phyloP scores from a whole-genome alignment of 345 rosid species.

The Eucalyptus tenuipes region DNA sequence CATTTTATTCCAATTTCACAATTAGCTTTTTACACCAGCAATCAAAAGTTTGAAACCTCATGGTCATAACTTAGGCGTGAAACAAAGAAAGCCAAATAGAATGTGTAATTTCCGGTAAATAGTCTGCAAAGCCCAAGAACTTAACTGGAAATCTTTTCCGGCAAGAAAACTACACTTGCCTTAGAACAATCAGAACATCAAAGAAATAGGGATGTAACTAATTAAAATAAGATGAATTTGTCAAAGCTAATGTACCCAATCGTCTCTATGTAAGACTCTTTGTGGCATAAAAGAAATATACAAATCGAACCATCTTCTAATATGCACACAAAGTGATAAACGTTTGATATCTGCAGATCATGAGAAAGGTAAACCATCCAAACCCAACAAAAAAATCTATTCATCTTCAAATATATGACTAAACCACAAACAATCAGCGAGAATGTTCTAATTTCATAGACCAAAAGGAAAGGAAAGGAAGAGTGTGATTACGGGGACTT shows the following conservation, averaged over 20 bases:
- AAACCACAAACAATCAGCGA: background rate
- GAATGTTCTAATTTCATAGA: background rate
- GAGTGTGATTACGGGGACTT: background rate
- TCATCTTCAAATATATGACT: background rate
- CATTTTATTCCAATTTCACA: background rate
- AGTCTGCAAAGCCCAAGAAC: background rate
- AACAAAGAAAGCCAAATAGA: background rate
- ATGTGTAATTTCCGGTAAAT: background rate
- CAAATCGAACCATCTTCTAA: background rate
- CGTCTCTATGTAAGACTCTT: background rate
- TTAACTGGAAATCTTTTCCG: background rate
- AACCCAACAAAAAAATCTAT: background rate
- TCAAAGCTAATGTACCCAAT: background rate
- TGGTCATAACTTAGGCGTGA: background rate
- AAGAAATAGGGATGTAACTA: background rate
- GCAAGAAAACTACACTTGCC: background rate
- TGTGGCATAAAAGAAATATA: background rate
- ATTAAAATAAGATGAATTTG: background rate
- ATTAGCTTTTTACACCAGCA: background rate
- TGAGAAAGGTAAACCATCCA: background rate
- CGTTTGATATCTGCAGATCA: background rate
- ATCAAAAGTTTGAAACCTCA: background rate
- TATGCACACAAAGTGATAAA: background rate
- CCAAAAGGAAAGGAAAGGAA: background rate
- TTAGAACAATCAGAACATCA: background rate